A percentile compares a stretch with the other conserved stretches of the same genome.
Evolutionary conservation across 768 basidiomycete species (phyloP).

Genomic region (Leccinum obscurum): DNA sequence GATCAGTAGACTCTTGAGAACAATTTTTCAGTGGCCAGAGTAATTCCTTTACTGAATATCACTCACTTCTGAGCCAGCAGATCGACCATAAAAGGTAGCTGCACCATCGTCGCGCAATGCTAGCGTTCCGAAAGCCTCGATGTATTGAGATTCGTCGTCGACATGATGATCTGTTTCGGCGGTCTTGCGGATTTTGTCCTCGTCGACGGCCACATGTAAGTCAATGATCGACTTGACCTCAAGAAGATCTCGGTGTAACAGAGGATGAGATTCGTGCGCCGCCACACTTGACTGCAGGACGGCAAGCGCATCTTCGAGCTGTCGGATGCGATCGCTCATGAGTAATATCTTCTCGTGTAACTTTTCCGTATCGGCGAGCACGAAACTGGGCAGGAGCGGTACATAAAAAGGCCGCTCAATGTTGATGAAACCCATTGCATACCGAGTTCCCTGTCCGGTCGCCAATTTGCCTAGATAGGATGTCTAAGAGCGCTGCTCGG

Average conservation of each 20-base stretch:
- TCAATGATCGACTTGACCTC: constrained; percentile 71
- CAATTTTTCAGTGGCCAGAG: neutral
- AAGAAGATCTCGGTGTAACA: constrained; percentile 59
- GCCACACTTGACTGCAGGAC: constrained; percentile 49
- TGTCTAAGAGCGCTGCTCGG: neutral
- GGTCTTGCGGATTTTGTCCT: constrained; percentile 30
- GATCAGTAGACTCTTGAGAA: constrained; percentile 51
- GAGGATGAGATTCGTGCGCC: constrained; percentile 54
- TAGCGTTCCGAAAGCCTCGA: constrained; percentile 69
- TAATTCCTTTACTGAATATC: constrained; percentile 26
- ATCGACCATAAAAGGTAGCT: constrained; percentile 70
- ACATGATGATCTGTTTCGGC: constrained; percentile 31
- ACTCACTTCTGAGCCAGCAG: constrained; percentile 70
- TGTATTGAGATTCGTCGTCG: constrained; percentile 49
- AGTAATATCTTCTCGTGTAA: constrained; percentile 64
- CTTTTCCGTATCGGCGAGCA: constrained; percentile 70
- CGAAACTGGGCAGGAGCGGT: constrained; percentile 45
- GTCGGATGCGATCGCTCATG: constrained; percentile 72
- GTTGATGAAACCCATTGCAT: constrained; percentile 18
- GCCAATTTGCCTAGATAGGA: constrained; percentile 52
- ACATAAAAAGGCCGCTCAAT: neutral
- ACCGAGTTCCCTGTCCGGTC: constrained; percentile 79
- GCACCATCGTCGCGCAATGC: constrained; percentile 70
- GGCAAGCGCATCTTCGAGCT: constrained; percentile 66
- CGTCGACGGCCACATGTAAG: constrained; percentile 56